These are phyloP conservation scores for Phaeotremella fagi DNA, from an alignment of 768 basidiomycete species.

Conservation along the genomic window DNA sequence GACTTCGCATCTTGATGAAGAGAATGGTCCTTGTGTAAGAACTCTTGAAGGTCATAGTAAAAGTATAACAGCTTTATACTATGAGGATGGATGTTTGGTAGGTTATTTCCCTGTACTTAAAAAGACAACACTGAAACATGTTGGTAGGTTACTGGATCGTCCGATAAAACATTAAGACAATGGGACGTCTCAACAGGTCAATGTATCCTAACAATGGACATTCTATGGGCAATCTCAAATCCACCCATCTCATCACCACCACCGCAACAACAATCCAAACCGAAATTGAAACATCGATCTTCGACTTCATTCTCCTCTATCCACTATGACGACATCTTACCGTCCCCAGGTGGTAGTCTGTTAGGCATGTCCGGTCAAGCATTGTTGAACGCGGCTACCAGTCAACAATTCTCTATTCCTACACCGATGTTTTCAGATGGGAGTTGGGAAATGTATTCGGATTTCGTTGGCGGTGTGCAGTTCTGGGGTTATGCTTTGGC, in stretches of 20 bases:
- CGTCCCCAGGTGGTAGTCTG: constrained; percentile 30
- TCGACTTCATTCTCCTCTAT: constrained; percentile 41
- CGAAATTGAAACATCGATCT: constrained; percentile 31
- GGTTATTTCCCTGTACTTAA: constrained; percentile 37
- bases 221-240: constrained; percentile 98
- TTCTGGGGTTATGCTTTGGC: constrained; percentile 98
- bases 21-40: constrained; percentile 58
- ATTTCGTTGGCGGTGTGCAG: constrained; percentile 95
- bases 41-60: constrained; percentile 86
- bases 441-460: constrained; percentile 89
- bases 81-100: constrained; percentile 90
- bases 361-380: constrained; percentile 41
- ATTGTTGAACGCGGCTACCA: constrained; percentile 55
- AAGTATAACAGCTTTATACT: constrained; percentile 87
- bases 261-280: constrained; percentile 11
- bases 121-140: constrained; percentile 7
- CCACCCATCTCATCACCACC: constrained; percentile 52
- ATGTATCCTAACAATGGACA: constrained; percentile 99
- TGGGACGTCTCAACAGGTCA: constrained; percentile 98
- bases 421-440: constrained; percentile 86
- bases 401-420: constrained; percentile 66
- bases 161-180: constrained; percentile 95
- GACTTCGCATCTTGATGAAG: constrained; percentile 19
- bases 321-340: constrained; percentile 43
- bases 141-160: constrained; percentile 86